phyloP scores from a whole-genome alignment of 768 basidiomycete species.

The Psilocybe tampanensis region DNA sequence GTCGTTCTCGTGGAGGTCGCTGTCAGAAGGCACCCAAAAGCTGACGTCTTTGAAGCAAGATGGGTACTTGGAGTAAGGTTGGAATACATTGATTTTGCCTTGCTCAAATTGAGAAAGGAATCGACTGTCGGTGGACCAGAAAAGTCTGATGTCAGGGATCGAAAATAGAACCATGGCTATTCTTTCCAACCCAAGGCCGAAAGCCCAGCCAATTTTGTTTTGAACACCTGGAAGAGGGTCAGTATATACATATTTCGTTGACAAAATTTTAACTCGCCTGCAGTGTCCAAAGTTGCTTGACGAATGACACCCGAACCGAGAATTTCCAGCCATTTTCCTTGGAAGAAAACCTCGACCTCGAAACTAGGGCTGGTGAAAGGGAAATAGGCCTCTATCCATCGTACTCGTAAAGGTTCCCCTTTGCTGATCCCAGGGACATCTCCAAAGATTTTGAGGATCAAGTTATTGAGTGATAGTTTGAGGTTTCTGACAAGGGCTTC shows the following conservation, averaged over 20 bases:
- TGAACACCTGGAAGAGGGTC: constrained; percentile 61
- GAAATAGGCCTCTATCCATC: constrained; percentile 99
- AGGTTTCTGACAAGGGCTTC: constrained; percentile 81
- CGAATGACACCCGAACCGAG: constrained; percentile 91
- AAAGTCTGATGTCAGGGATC: constrained; percentile 96
- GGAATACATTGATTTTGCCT: constrained; percentile 80
- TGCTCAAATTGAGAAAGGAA: constrained; percentile 86
- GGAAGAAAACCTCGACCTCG: constrained; percentile 96
- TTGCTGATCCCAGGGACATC: constrained; percentile 48
- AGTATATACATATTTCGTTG: no score
- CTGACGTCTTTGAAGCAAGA: constrained; percentile 93
- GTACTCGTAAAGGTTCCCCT: constrained; percentile 77
- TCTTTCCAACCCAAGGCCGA: constrained; percentile 94
- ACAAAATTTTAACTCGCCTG: no score
- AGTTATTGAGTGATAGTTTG: constrained; percentile 85
- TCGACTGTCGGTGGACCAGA: constrained; percentile 90
- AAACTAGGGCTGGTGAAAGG: constrained; percentile 98
- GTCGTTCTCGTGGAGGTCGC: constrained; percentile 86
- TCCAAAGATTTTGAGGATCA: constrained; percentile 85
- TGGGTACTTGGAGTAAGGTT: constrained; percentile 92
- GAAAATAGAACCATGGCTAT: constrained; percentile 98
- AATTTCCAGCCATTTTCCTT: constrained; percentile 96
- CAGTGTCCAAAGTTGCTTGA: constrained; percentile 85
- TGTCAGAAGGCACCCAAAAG: constrained; percentile 80
- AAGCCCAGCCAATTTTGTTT: constrained; percentile 95